Evolutionary conservation across 1,139 yeast species (phyloP), one percentile per base, ranked within the genome.

Genomic region (Suhomyces yuchorum): DNA sequence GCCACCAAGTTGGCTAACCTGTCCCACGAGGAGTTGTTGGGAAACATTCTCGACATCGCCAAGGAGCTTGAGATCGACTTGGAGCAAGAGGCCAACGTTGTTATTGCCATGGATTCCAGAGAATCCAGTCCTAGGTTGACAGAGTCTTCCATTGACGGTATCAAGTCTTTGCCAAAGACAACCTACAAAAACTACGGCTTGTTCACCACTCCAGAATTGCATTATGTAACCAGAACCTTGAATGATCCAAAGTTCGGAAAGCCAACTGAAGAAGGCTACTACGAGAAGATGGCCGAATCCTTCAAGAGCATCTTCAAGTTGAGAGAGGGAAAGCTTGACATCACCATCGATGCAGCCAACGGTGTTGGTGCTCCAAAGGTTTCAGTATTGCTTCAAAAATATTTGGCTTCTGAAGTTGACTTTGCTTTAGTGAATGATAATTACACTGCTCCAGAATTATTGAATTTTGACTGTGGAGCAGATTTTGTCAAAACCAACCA

Each of bases 401-500:
- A 73, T 47, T 67, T 85, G 51, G 56, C 65, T 2, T 64, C 73
- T 1, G 64, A 77, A 35, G 62, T 85, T 14, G 63, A 72, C 4
- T 67, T 67, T 43, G 62, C 65, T 1, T 67, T 89, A 30, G 82
- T 87, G 43, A 93, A 93, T 63, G 82, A 76, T 48, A 68, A 78
- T 20, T 84, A 77, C 56, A 61, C 71, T 18, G 63, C 71, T 15
- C 92, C 96, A 1, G 62, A 70, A 0, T 65, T 73, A 36, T 76
- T 93, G 58, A 93, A 95, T 66, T 80, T 71, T 38, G 79, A 82
- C 43, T 93, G 99, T 65, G 99, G 99, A 47, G 99, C 99, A 12
- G 99, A 93, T 67, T 91, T 69, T 62, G 99, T 93, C 52, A 95
- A 93, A 67, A 89, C 97, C 3, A 82, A 84, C 65, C 98, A 93